Evolutionary conservation across 306 rosid species (phyloP).

Genomic region (Ormosia emarginata): DNA sequence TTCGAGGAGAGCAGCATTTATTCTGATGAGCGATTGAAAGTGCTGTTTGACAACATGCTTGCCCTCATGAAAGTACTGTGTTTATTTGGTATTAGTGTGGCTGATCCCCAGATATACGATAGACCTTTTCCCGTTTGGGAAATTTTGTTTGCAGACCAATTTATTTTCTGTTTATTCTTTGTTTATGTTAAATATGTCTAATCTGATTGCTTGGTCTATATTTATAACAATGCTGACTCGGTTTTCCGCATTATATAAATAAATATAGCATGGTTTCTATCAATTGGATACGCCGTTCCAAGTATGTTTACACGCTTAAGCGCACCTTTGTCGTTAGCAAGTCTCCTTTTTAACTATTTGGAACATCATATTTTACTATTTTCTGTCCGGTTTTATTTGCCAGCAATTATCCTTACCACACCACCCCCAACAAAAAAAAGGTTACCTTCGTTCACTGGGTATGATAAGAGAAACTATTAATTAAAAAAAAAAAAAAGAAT

Average conservation of each 20-base stretch:
- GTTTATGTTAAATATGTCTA: constrained; percentile 34
- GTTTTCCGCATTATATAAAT: background rate
- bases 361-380: too few relatives aligned
- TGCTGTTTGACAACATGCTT: constrained; percentile 30
- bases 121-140: constrained; percentile 44
- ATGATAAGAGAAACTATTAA: background rate
- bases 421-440: too few relatives aligned
- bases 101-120: constrained; percentile 41
- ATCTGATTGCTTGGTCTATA: constrained; percentile 42
- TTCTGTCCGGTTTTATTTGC: too few relatives aligned
- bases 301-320: background rate
- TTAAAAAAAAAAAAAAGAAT: too few relatives aligned
- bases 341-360: background rate
- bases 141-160: constrained; percentile 62
- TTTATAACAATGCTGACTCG: constrained; percentile 10
- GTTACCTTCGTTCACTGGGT: too few relatives aligned
- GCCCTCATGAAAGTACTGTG: constrained; percentile 26
- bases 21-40: constrained; percentile 15
- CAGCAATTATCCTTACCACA: too few relatives aligned
- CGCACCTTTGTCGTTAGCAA: background rate
- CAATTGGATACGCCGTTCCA: background rate
- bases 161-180: constrained; percentile 32
- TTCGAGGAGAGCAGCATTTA: constrained; percentile 36
- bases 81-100: constrained; percentile 32
- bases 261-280: background rate